Evolutionary conservation across 345 rosid species (phyloP), one percentile per base, ranked within the genome.

Genomic region (Isatis tinctoria): DNA sequence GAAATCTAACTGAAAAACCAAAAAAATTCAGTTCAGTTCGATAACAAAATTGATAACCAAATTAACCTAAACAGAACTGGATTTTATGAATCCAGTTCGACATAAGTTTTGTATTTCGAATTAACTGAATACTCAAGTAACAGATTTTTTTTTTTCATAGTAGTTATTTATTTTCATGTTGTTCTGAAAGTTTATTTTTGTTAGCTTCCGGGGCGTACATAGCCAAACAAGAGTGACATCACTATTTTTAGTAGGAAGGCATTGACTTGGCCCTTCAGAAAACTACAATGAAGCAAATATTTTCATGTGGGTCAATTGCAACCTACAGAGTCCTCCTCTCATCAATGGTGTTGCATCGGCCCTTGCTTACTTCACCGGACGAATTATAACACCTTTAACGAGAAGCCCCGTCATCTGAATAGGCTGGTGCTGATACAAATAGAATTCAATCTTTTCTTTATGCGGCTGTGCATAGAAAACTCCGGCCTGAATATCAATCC

Each of bases 401-500:
- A 71, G 5, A 6, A 87, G 81, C 17, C 91, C 90, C 3, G 44
- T 63, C 81, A 80, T 83, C 85, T 82, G 0, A 41, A 2, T 8
- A 6, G 76, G 72, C 12, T 81, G 47, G 5, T 45, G 22, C 66
- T 89, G 89, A 45, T 41, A 72, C 81, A 85, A 48, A 12, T 76
- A 77, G 67, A 85, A 61, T 54, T 77, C 85, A 14, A 80, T 70
- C 33, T 60, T 8, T 40, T 16, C n/a, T 33, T 47, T 43, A 41
- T 41, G 73, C 35, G 74, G 74, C 2, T 41, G 30, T 13, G 83
- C 54, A 78, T 40, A 26, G 6, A 62, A 17, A 83, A 65, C 70
- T 81, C 85, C 90, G 1, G 69, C 83, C 13, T 75, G 78, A 60
- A 89, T 74, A 54, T 89, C 85, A 20, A 83, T 57, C 92, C 89